Conservation (phyloP, 2,329 filamentous ascomycete genomes). For the Phaeomoniella chlamydospora region DNA sequence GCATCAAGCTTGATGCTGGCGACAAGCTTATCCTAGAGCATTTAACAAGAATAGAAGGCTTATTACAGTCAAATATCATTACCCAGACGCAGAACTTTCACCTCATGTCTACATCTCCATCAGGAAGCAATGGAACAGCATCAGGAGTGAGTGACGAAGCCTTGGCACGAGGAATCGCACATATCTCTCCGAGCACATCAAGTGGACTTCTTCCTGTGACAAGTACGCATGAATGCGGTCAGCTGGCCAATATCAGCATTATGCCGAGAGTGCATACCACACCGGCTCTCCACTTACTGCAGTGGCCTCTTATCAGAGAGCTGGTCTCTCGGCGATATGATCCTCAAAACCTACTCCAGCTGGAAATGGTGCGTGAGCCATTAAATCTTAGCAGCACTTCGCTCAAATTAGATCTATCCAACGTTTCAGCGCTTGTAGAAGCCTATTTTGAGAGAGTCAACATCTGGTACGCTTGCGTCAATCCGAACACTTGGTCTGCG, state of each 20-base stretch:
- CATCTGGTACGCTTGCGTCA: slow-evolving; percentile 75
- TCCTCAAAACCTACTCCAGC: slow-evolving; percentile 64
- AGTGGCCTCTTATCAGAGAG: slow-evolving; percentile 69
- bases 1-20: slow-evolving; percentile 74
- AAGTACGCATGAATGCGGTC: slow-evolving; percentile 60
- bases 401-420: slow-evolving; percentile 56
- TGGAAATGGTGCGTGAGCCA: slow-evolving; percentile 69
- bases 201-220: slow-evolving; percentile 22
- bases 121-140: slow-evolving; percentile 48
- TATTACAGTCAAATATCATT: slow-evolving; percentile 57
- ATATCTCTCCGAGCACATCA: slow-evolving; percentile 3
- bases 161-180: slow-evolving; percentile 20
- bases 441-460: slow-evolving; percentile 73
- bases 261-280: slow-evolving; percentile 80
- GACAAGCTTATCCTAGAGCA: slow-evolving; percentile 76
- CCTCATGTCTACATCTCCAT: slow-evolving; percentile 47
- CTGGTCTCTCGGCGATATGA: slow-evolving; percentile 65
- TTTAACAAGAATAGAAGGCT: slow-evolving; percentile 59
- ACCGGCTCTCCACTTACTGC: slow-evolving; percentile 58
- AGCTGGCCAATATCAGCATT: slow-evolving; percentile 57
- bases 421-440: slow-evolving; percentile 60
- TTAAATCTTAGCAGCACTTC: slow-evolving; percentile 39
- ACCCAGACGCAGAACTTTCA: slow-evolving; percentile 12
- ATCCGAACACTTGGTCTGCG: slow-evolving; percentile 64
- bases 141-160: slow-evolving; percentile 40